phyloP scores from a whole-genome alignment of 2,329 filamentous ascomycete genomes.

The Aureobasidium sp. region DNA sequence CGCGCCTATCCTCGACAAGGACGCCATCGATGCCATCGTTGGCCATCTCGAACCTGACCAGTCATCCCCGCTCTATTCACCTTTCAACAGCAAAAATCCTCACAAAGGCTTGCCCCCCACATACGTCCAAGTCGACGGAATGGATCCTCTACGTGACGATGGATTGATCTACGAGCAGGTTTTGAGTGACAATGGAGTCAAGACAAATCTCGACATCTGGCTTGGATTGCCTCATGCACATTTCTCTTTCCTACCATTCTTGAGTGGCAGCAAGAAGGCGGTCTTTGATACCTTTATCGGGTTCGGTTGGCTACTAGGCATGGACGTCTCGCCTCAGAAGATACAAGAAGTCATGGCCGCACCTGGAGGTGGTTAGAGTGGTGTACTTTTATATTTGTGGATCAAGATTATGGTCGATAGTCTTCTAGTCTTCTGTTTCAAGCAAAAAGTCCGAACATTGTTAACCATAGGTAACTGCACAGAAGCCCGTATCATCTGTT shows the following conservation, averaged over 20 bases:
- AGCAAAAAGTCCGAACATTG: not conserved
- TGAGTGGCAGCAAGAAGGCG: conserved; percentile 22
- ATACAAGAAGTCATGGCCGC: conserved; percentile 13
- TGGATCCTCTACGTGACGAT: conserved; percentile 47
- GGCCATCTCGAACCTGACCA: conserved; percentile 13
- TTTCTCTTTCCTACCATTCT: conserved; percentile 26
- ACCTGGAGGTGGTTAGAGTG: conserved; percentile 7
- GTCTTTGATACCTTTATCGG: conserved; percentile 26
- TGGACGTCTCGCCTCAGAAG: conserved; percentile 17
- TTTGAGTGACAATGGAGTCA: conserved; percentile 37
- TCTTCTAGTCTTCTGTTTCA: not conserved
- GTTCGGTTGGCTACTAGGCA: conserved; percentile 29
- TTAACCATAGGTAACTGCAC: not conserved
- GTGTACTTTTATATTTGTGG: not conserved
- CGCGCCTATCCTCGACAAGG: conserved; percentile 28
- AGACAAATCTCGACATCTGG: conserved; percentile 39
- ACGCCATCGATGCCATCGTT: conserved; percentile 22
- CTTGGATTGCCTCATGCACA: conserved; percentile 35
- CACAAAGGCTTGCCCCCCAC: conserved; percentile 35
- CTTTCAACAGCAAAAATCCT: conserved; percentile 26
- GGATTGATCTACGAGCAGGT: conserved; percentile 44
- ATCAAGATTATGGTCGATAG: not conserved
- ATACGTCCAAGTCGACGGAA: conserved; percentile 44
- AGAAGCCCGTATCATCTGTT: not conserved
- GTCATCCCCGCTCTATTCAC: conserved; percentile 21